Evolutionary conservation across 306 rosid genomes (phyloP), one percentile per base, ranked within the genome.

Genomic region (Mucuna pruriens): DNA sequence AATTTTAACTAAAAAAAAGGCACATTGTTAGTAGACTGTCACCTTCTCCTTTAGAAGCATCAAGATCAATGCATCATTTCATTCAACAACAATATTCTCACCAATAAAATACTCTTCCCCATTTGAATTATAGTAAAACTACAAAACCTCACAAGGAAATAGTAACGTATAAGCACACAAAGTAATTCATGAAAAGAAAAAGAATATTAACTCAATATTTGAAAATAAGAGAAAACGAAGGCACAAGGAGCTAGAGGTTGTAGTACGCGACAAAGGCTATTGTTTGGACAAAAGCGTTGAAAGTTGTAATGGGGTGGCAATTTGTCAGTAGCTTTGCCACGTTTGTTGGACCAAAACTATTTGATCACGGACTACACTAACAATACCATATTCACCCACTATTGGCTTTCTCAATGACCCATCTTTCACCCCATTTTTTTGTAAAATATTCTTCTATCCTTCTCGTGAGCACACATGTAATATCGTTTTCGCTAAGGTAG

Each of bases 261-360:
- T 34, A 52, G 75, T 84, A 88, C 80, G 36, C 72, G 97, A 92
- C 97, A 92, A 90, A 71, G 65, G 42, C 39, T 42, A 12, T 69
- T 29, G 72, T 77, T 81, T 71, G 51, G 83, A 33, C 71, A 64
- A 42, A 36, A 26, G 33, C 25, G 15, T 86, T 7, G 84, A 38
- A 58, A 67, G 83, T 80, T 34, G 84, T 51, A 46, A 74, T 80
- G 83, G 73, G 90, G 79, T 87, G 91, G 86, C 71, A 54, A 51
- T 80, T 86, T 82, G 93, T 84, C 88, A 63, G 57, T 63, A 8
- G 64, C 80, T 48, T 51, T 68, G 51, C 55, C 80, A 71, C 78
- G 63, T 51, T 62, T 71, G 63, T 71, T 83, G 85, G 81, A 62
- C 77, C 78, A 61, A 62, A 70, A 36, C 49, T 78, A 48, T 57